Percentiles rank a stretch among this genome's conserved stretches.
Conservation (phyloP, 1,284 basidiomycete genomes). For the Austropuccinia psidii region DNA sequence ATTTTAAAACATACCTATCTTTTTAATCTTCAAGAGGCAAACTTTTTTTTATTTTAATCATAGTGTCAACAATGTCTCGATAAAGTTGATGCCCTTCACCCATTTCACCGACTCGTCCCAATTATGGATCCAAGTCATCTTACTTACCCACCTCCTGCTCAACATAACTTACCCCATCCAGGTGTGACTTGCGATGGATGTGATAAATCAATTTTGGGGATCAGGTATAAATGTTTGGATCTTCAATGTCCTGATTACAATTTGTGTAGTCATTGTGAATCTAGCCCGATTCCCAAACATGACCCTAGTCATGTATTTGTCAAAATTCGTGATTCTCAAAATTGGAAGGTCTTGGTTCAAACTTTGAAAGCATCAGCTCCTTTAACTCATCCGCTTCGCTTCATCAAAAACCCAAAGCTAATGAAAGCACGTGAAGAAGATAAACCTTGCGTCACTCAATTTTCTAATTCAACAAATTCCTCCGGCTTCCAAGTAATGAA, state of each 20-base stretch:
- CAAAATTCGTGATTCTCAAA: slow-evolving; percentile 57
- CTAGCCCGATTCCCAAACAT: slow-evolving; percentile 67
- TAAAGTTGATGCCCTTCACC: slow-evolving; percentile 37
- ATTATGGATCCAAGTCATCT: slow-evolving; percentile 29
- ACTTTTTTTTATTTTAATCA: not conserved
- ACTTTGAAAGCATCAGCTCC: too few relatives aligned
- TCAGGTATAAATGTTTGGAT: slow-evolving; percentile 65
- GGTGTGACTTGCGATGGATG: slow-evolving; percentile 41
- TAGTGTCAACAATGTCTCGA: slow-evolving; percentile 38
- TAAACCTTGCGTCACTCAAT: too few relatives aligned
- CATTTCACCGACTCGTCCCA: slow-evolving; percentile 39
- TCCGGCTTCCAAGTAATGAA: too few relatives aligned
- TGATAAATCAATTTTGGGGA: slow-evolving; percentile 47
- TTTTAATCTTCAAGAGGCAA: slow-evolving; percentile 58
- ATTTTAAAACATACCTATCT: slow-evolving; percentile 66
- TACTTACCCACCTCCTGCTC: not conserved
- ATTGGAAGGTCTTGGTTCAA: too few relatives aligned
- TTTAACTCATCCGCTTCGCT: too few relatives aligned
- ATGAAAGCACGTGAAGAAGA: too few relatives aligned
- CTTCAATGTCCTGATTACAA: slow-evolving; percentile 72
- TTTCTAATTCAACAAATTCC: too few relatives aligned
- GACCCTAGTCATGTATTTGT: slow-evolving; percentile 66
- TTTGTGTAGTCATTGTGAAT: slow-evolving; percentile 71
- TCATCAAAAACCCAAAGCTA: too few relatives aligned
- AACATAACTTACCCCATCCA: slow-evolving; percentile 31